Evolutionary conservation across 2,329 filamentous ascomycete genomes (phyloP).

Genomic region (Dactylonectria macrodidyma): DNA sequence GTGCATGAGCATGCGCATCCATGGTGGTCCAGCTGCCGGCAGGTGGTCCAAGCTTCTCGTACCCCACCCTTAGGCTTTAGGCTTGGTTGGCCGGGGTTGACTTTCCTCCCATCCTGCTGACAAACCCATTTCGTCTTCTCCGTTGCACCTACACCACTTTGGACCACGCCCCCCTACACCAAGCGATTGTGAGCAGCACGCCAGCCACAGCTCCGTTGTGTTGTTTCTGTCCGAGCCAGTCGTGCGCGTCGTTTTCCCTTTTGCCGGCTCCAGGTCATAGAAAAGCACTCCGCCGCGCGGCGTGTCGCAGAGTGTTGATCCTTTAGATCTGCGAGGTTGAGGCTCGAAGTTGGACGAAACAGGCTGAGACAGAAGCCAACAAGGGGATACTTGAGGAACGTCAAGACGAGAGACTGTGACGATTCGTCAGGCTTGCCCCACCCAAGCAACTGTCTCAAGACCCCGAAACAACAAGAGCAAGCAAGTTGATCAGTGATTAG

Average conservation of each 20-base stretch:
- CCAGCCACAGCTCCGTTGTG: not conserved
- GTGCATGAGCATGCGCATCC: conserved; percentile 9
- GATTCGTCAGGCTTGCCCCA: not conserved
- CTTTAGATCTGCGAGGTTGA: not conserved
- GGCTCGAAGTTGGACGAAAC: not conserved
- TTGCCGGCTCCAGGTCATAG: not conserved
- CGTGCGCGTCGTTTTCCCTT: not conserved
- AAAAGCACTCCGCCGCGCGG: not conserved
- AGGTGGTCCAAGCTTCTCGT: conserved; percentile 23
- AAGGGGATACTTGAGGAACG: not conserved
- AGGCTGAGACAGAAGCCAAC: not conserved
- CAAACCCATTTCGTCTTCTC: conserved; percentile 44
- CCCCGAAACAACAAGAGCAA: not conserved
- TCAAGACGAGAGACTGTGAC: not conserved
- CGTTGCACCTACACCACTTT: conserved; percentile 22
- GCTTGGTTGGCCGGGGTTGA: conserved; percentile 20
- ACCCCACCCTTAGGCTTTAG: conserved; percentile 16
- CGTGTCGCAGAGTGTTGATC: not conserved
- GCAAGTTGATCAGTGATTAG: not conserved
- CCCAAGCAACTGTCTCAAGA: not conserved
- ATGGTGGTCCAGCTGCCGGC: conserved; percentile 5
- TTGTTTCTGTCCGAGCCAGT: conserved; percentile 7
- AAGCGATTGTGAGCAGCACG: not conserved
- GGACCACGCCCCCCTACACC: not conserved
- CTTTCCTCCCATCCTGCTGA: conserved; percentile 39